phyloP scores from a whole-genome alignment of 495 filamentous ascomycete genomes.

The Lophium mytilinum region DNA sequence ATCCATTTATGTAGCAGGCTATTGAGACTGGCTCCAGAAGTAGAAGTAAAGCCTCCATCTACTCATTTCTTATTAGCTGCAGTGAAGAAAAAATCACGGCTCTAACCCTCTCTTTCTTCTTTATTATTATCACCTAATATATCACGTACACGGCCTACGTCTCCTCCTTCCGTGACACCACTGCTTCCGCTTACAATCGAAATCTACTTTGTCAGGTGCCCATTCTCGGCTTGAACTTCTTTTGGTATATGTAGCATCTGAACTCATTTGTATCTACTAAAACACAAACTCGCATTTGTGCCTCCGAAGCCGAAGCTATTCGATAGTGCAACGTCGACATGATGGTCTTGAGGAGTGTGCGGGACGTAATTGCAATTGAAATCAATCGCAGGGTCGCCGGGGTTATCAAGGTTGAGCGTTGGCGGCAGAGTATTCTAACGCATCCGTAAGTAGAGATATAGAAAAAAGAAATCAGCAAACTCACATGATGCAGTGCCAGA shows the following conservation, averaged over 20 bases:
- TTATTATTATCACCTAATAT: no score
- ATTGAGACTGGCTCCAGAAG: no score
- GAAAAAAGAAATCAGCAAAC: no score
- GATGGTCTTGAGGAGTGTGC: slow-evolving; percentile 55
- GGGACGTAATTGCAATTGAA: slow-evolving; percentile 87
- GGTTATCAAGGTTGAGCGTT: slow-evolving; percentile 72
- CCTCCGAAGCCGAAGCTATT: slow-evolving; percentile 99
- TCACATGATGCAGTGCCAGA: slow-evolving; percentile 65
- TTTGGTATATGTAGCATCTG: background rate
- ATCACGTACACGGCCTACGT: no score
- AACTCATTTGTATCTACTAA: slow-evolving; percentile 43
- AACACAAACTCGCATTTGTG: slow-evolving; percentile 87
- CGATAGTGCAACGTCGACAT: slow-evolving; percentile 68
- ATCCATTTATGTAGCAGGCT: no score
- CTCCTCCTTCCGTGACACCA: no score
- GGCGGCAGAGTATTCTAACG: slow-evolving; percentile 70
- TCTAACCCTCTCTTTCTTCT: no score
- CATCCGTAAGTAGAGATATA: background rate
- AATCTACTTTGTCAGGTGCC: background rate
- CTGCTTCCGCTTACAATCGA: no score
- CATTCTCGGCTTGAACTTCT: background rate
- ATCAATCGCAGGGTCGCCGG: slow-evolving; percentile 45
- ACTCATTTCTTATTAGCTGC: no score
- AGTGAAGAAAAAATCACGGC: no score
- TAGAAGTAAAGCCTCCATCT: no score